Evolutionary conservation across 129 eudicot species (phyloP).

Genomic region (Chrysanthemum seticuspe): DNA sequence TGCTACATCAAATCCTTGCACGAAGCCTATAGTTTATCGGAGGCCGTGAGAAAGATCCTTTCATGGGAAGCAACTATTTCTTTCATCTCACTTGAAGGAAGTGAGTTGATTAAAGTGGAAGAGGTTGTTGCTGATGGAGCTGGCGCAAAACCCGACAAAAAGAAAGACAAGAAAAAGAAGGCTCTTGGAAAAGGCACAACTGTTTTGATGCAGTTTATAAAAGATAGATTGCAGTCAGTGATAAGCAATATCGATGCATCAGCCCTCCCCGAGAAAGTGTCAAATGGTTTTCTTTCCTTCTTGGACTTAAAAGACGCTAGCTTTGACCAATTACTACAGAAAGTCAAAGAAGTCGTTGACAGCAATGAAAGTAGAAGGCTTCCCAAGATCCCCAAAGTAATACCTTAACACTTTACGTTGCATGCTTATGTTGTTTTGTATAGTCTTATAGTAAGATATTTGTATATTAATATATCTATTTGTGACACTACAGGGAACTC

Average conservation of each 20-base stretch:
- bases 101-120: slow-evolving; percentile 23
- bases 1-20: slow-evolving; percentile 46
- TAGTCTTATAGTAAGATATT: neutral
- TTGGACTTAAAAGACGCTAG: slow-evolving; percentile 48
- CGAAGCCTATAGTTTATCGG: slow-evolving; percentile 36
- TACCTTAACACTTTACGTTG: neutral
- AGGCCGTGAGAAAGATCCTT: slow-evolving; percentile 46
- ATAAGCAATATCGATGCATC: slow-evolving; percentile 25
- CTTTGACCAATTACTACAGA: slow-evolving; percentile 45
- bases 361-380: slow-evolving; percentile 91
- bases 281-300: slow-evolving; percentile 39
- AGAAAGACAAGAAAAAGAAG: slow-evolving; percentile 64
- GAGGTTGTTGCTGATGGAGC: slow-evolving; percentile 30
- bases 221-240: slow-evolving; percentile 44
- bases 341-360: slow-evolving; percentile 80
- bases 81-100: slow-evolving; percentile 54
- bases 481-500: slow-evolving; percentile 66
- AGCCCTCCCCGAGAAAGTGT: slow-evolving; percentile 34
- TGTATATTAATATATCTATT: slow-evolving; percentile 4
- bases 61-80: slow-evolving; percentile 68
- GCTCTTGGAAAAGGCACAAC: slow-evolving; percentile 84
- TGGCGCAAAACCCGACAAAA: slow-evolving; percentile 39
- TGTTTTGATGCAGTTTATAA: slow-evolving; percentile 56
- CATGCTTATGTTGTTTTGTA: neutral
- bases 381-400: slow-evolving; percentile 90